Percentiles rank a stretch among this genome's conserved stretches.
phyloP scores from a whole-genome alignment of 2,329 filamentous ascomycete genomes.

The Ophiocordyceps polyrhachis-furcata region DNA sequence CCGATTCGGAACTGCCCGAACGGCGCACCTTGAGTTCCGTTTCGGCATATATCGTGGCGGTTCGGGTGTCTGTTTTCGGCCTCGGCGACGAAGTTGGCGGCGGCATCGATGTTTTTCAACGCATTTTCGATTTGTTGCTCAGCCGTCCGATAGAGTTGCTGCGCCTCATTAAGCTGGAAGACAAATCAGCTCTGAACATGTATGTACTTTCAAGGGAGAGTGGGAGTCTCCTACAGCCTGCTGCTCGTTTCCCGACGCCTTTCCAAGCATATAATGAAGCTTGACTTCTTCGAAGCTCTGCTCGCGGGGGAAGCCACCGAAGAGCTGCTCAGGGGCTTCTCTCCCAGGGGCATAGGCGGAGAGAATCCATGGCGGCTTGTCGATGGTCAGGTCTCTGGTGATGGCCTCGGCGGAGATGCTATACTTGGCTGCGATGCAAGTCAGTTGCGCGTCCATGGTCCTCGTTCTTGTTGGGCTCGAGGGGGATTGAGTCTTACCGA shows the following conservation, averaged over 20 bases:
- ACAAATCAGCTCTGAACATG: not conserved
- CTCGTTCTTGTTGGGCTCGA: not conserved
- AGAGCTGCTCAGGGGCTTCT: slow-evolving; percentile 63
- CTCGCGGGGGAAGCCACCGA: slow-evolving; percentile 62
- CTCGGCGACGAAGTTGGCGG: slow-evolving; percentile 49
- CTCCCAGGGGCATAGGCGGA: slow-evolving; percentile 68
- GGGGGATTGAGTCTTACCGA: slow-evolving; percentile 5
- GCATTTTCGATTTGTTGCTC: slow-evolving; percentile 56
- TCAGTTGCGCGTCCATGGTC: not conserved
- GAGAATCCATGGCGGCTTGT: slow-evolving; percentile 68
- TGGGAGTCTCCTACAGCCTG: slow-evolving; percentile 23
- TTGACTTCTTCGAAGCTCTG: slow-evolving; percentile 80
- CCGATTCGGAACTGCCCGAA: slow-evolving; percentile 26
- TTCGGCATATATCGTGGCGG: slow-evolving; percentile 42
- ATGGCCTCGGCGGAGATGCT: slow-evolving; percentile 40
- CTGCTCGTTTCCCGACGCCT: slow-evolving; percentile 39
- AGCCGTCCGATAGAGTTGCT: slow-evolving; percentile 42
- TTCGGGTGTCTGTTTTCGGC: slow-evolving; percentile 58
- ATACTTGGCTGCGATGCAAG: slow-evolving; percentile 17
- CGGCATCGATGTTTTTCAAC: slow-evolving; percentile 49
- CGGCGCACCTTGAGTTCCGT: slow-evolving; percentile 22
- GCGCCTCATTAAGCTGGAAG: slow-evolving; percentile 39
- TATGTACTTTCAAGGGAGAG: not conserved
- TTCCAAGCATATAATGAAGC: slow-evolving; percentile 46
- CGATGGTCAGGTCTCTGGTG: slow-evolving; percentile 45